phyloP scores from a whole-genome alignment of 2,329 filamentous ascomycete species.

The Bretziella fagacearum region DNA sequence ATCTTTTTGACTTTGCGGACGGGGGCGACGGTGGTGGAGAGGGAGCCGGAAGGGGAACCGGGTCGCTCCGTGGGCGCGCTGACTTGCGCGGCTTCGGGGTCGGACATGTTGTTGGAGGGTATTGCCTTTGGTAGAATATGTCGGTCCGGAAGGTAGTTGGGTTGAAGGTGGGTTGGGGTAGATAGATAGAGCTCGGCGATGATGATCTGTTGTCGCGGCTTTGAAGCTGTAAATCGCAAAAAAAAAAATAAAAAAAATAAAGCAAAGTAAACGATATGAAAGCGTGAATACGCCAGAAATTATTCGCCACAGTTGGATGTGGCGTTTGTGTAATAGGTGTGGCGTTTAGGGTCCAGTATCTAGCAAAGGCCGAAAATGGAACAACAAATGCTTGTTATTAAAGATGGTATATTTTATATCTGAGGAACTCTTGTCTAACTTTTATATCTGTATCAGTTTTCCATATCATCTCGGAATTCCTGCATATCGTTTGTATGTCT shows the following conservation, averaged over 20 bases:
- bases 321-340: background rate
- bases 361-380: background rate
- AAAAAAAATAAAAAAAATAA: too few species aligned
- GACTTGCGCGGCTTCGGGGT: conserved; percentile 1
- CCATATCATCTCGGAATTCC: background rate
- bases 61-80: background rate
- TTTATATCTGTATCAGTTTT: too few species aligned
- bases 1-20: conserved; percentile 57
- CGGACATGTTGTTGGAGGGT: conserved; percentile 5
- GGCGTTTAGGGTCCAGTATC: background rate
- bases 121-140: too few species aligned
- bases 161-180: background rate
- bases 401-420: too few species aligned
- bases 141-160: too few species aligned
- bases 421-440: too few species aligned
- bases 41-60: conserved; percentile 19
- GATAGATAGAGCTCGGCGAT: conserved; percentile 8
- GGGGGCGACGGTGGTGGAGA: conserved; percentile 25
- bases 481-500: background rate
- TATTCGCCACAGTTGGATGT: background rate
- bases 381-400: background rate
- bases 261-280: too few species aligned
- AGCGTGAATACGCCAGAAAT: background rate
- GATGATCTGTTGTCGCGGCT: too few species aligned
- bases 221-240: too few species aligned